phyloP scores from a whole-genome alignment of 441 rosid species.

The Lepidium campestre region DNA sequence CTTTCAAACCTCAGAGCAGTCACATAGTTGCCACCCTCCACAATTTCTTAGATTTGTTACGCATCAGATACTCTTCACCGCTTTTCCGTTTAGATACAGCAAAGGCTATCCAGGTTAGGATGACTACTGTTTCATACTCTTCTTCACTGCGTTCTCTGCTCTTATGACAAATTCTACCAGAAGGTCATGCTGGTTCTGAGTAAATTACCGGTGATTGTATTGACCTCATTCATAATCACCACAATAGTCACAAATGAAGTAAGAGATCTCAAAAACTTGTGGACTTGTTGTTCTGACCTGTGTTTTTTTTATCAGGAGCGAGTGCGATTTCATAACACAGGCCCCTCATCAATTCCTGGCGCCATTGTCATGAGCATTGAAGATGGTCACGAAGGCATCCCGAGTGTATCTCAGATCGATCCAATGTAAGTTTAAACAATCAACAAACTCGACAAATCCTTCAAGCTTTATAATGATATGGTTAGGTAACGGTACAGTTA shows the following conservation, averaged over 20 bases:
- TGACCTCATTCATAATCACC: constrained; percentile 4
- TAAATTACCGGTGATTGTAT: not conserved
- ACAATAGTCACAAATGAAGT: not conserved
- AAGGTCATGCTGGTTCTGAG: not conserved
- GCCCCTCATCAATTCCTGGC: constrained; percentile 71
- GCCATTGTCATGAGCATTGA: constrained; percentile 88
- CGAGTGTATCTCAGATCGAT: constrained; percentile 69
- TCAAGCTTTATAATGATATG: not conserved
- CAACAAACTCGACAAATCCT: not conserved
- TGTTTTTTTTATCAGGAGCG: constrained; percentile 45
- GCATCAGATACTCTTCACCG: constrained; percentile 86
- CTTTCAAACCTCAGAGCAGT: constrained; percentile 75
- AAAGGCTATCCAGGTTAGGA: constrained; percentile 77
- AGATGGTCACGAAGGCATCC: constrained; percentile 63
- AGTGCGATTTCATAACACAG: constrained; percentile 71
- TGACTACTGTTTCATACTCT: not conserved
- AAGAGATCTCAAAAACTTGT: not conserved
- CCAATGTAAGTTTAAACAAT: constrained; percentile 46
- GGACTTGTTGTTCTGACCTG: not conserved
- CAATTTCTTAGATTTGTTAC: constrained; percentile 60
- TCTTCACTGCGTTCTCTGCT: not conserved
- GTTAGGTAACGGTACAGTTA: not conserved
- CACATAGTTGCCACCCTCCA: constrained; percentile 73
- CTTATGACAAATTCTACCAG: not conserved
- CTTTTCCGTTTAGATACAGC: constrained; percentile 78